Evolutionary conservation across 2,329 filamentous ascomycete genomes (phyloP).

Genomic region (Plenodomus biglobosus): DNA sequence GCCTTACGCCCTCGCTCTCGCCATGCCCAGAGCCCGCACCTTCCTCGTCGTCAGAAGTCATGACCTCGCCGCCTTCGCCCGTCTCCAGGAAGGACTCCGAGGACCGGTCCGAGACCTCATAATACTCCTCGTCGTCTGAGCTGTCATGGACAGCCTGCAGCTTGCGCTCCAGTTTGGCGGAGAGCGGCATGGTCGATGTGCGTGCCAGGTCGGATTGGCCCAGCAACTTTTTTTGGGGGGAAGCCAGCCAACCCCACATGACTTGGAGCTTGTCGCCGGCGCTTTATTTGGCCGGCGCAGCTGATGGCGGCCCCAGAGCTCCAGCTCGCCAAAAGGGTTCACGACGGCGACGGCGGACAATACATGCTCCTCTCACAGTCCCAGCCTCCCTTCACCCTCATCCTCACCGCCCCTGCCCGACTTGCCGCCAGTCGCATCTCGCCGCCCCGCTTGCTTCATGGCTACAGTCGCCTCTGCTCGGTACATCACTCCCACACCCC

Average conservation of each 20-base stretch:
- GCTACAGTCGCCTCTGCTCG: slow-evolving; percentile 25
- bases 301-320: slow-evolving; percentile 13
- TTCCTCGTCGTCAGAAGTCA: slow-evolving; percentile 40
- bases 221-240: slow-evolving; percentile 17
- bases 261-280: no score
- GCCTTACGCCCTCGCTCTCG: no score
- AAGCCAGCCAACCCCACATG: no score
- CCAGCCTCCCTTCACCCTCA: slow-evolving; percentile 12
- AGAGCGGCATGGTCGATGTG: slow-evolving; percentile 34
- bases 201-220: neutral
- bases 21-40: slow-evolving; percentile 10
- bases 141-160: slow-evolving; percentile 41
- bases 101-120: slow-evolving; percentile 45
- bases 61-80: slow-evolving; percentile 36
- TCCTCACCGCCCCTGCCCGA: slow-evolving; percentile 7
- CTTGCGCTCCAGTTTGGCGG: slow-evolving; percentile 40
- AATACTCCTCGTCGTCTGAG: slow-evolving; percentile 43
- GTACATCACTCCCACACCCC: slow-evolving; percentile 29
- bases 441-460: slow-evolving; percentile 26
- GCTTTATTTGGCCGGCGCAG: slow-evolving; percentile 12
- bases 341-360: neutral
- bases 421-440: slow-evolving; percentile 12
- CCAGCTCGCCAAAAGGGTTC: slow-evolving; percentile 6
- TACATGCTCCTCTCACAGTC: slow-evolving; percentile 8
- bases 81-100: slow-evolving; percentile 47